Evolutionary conservation across 331 rosid species (phyloP), one percentile per base, ranked within the genome.

Genomic region (Cydonia oblonga): DNA sequence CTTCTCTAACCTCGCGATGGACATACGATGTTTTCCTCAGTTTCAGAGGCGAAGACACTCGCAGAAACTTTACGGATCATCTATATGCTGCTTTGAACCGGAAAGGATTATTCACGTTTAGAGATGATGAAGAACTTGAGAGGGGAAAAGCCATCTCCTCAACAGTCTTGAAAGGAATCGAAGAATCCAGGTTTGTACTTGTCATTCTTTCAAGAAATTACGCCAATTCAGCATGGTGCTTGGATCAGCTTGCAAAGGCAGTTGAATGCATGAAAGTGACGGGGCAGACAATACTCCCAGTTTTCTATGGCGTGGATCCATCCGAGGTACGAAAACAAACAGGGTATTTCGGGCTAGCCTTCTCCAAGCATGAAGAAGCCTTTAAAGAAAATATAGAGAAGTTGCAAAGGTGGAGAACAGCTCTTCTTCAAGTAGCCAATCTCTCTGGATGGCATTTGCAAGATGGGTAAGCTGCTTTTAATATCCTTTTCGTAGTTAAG

Each of bases 221-320:
- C 2, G 71, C 20, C 24, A 10, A 51, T 9, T 52, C 42, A 3
- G 10, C 38, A 2, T 67, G 59, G 66, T 52, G 66, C 20, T 32
- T 76, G 80, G 67, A 70, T 49, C 71, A 69, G 42, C 11, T 76
- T 58, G 51, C 35, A 2, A 76, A 69, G 66, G 38, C 60, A 3
- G 33, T 9, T 7, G 59, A 46, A 3, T 76, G 66, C 40, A 52
- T 10, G 65, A 40, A 61, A 6, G 1, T 7, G 4, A 33, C 6
- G 23, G 59, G 58, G 3, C 80, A 60, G 2, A 14, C 14, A 44
- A 54, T 76, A 3, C 59, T 76, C 10, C 80, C 76, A 0, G 35
- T 76, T 15, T 76, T 76, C 69, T 70, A 76, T 42, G 9, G 70
- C 9, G 59, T 76, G 20, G 76, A 76, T 70, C 80, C 71, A 18